phyloP scores from a whole-genome alignment of 2,329 filamentous ascomycete species.

The Aspergillus unguis region DNA sequence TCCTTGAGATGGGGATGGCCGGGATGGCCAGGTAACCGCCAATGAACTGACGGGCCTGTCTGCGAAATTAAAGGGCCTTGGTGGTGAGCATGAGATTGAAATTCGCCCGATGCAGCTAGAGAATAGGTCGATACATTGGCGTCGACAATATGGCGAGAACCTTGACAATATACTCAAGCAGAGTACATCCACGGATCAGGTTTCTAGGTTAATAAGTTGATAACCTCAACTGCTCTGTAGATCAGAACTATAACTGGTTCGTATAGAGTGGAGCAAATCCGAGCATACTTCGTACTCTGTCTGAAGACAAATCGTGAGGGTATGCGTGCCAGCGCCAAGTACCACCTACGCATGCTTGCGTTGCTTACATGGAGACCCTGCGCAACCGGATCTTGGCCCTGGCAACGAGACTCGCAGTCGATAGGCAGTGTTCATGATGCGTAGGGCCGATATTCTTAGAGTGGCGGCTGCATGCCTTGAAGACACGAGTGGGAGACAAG shows the following conservation, averaged over 20 bases:
- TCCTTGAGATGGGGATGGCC: neutral
- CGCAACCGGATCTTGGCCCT: neutral
- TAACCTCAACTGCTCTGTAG: neutral
- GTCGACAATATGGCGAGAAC: too few relatives aligned
- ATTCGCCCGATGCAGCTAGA: too few relatives aligned
- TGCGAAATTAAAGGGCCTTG: too few relatives aligned
- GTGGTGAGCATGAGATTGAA: too few relatives aligned
- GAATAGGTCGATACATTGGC: too few relatives aligned
- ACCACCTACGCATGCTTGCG: neutral
- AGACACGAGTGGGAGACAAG: neutral
- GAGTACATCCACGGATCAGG: neutral
- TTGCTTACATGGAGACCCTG: conserved; percentile 8
- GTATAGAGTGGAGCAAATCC: neutral
- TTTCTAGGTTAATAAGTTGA: neutral
- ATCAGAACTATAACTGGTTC: neutral
- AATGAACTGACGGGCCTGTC: neutral
- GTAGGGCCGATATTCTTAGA: conserved; percentile 3
- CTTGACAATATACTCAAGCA: too few relatives aligned
- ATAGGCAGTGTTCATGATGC: too few relatives aligned
- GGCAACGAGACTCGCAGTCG: too few relatives aligned
- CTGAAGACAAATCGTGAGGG: neutral
- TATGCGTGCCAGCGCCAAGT: neutral
- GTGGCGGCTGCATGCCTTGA: conserved; percentile 4
- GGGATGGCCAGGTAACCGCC: neutral
- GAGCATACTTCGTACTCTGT: neutral